phyloP scores from a whole-genome alignment of 352 stramenopile species.

The Phytophthora hibernalis region DNA sequence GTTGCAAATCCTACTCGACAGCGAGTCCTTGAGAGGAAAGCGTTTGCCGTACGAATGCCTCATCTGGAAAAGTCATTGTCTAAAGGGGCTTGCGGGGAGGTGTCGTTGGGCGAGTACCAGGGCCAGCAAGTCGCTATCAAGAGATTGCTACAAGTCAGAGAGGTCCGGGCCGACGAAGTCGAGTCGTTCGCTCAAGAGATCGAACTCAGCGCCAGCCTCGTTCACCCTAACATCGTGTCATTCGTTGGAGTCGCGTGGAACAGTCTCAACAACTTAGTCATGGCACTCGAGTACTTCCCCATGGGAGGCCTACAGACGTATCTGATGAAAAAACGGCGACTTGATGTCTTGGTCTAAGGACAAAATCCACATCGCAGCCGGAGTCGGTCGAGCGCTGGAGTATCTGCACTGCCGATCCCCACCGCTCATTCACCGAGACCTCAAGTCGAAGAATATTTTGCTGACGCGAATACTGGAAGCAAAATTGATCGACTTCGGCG shows the following conservation, averaged over 20 bases:
- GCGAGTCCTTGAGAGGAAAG: conserved; percentile 21
- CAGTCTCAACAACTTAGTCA: conserved; percentile 53
- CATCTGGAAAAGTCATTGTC: conserved; percentile 40
- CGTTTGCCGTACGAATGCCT: conserved; percentile 35
- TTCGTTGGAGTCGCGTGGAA: conserved; percentile 57
- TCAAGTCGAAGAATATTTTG: conserved; percentile 65
- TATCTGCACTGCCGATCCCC: conserved; percentile 38
- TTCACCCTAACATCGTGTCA: conserved; percentile 43
- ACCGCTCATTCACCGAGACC: conserved; percentile 41
- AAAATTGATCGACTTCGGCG: conserved; percentile 60
- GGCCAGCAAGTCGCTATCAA: conserved; percentile 51
- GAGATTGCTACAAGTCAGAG: conserved; percentile 40
- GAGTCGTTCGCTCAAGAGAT: conserved; percentile 48
- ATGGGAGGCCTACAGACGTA: conserved; percentile 50
- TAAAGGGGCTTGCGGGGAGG: conserved; percentile 58
- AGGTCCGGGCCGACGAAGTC: conserved; percentile 39
- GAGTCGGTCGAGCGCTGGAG: conserved; percentile 38
- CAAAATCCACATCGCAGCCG: conserved; percentile 47
- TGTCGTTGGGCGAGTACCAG: conserved; percentile 49
- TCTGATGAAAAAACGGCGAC: conserved; percentile 30
- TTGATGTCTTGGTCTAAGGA: conserved; percentile 39
- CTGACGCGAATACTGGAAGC: conserved; percentile 72
- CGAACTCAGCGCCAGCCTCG: conserved; percentile 39
- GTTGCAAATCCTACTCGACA: conserved; percentile 26
- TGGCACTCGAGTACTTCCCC: conserved; percentile 52